Evolutionary conservation across 2,329 filamentous ascomycete species (phyloP).

Genomic region (Coccinonectria pachysandricola): DNA sequence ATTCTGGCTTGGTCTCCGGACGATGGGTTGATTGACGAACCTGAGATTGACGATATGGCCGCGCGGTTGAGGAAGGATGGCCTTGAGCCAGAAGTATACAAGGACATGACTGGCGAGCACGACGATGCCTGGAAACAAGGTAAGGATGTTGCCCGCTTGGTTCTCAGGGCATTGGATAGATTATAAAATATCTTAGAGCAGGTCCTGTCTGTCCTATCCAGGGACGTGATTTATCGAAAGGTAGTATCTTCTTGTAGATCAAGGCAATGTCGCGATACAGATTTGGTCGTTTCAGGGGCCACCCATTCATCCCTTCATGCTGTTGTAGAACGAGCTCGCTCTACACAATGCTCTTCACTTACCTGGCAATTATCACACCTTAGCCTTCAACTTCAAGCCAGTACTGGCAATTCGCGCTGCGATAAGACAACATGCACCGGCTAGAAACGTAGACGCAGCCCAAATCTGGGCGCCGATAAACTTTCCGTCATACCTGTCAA

Average conservation of each 20-base stretch:
- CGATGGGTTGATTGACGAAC: conserved; percentile 42
- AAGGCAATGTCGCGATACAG: conserved; percentile 11
- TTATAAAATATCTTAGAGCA: conserved; percentile 1
- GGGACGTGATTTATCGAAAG: too few species aligned
- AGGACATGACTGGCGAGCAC: conserved; percentile 46
- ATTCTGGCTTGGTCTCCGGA: conserved; percentile 36
- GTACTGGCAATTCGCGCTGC: conserved; percentile 25
- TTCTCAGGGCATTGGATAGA: conserved; percentile 12
- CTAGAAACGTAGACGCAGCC: conserved; percentile 31
- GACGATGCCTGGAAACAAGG: conserved; percentile 55
- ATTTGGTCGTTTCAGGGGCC: not conserved
- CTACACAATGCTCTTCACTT: too few species aligned
- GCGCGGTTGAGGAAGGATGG: conserved; percentile 31
- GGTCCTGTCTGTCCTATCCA: too few species aligned
- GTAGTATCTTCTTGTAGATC: too few species aligned
- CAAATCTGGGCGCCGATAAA: conserved; percentile 37
- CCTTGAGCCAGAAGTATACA: conserved; percentile 22
- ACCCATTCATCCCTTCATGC: conserved; percentile 4
- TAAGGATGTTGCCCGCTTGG: conserved; percentile 39
- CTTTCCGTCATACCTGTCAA: conserved; percentile 14
- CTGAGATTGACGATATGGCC: conserved; percentile 49
- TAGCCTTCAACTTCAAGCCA: conserved; percentile 25
- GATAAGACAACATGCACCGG: conserved; percentile 22
- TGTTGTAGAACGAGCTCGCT: too few species aligned
- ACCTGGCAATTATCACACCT: too few species aligned